Evolutionary conservation across 371 early-diverging fungal genomes (phyloP), one percentile per base, ranked within the genome.

Genomic region (Mucor saturninus): DNA sequence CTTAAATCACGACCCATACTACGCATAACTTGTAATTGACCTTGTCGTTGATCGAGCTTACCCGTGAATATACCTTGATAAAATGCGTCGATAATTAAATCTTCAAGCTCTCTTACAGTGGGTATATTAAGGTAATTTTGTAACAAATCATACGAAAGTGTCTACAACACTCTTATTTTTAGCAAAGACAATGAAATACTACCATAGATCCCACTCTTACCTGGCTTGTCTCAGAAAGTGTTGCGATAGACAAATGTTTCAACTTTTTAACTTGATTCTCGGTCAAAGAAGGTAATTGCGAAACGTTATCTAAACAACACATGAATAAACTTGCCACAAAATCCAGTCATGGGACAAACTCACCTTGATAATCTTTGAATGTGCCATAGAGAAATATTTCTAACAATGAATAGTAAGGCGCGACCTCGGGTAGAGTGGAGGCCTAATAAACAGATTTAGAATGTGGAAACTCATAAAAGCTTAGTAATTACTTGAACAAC

Each of bases 81-180:
- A 42, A 95, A 88, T 30, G 91, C 90, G 54, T 93, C 92, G 64
- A 95, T 95, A 64, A 93, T 86, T 60, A 93, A 72, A 74, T 93
- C 93, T 65, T 95, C 95, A 39, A 95, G 76, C 54, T 89, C 89
- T 37, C 94, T 86, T 10, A 93, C 85, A 45, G 87, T 91, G 39
- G 85, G 62, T 61, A 93, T 85, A 67, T 91, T 83, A 5, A 95
- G 83, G 32, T 85, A 79, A n/a, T 74, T 42, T 61, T 86, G 80
- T 43, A 95, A 79, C n/a, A 67, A 50, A 26, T 78, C 75, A 64
- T 95, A 95, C 4, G 78, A 72, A 30, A 90, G 73, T 26, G 86
- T 86, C 89, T 89, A 67, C 9, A 45, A 21, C 0, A 21, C 21
- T 21, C 21, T 6, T 37, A 15, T 29, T 48, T 4, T 54, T 31